Conservation (phyloP, 192 early-diverging fungal species). For the Umbelopsis isabellina region DNA sequence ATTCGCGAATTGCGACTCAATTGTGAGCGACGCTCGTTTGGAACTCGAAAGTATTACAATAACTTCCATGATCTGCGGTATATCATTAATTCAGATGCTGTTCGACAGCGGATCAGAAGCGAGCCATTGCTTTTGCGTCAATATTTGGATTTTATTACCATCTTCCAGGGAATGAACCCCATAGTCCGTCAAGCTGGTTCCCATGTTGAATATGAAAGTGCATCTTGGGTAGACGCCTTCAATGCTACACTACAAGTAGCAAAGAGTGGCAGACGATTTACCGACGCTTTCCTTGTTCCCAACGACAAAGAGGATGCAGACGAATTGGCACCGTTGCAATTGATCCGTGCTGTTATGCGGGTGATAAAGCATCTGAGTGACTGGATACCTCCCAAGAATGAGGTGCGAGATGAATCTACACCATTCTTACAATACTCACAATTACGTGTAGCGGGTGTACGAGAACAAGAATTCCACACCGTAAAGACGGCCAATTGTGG, state of each 20-base stretch:
- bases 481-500: conserved; percentile 41
- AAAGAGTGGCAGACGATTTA: conserved; percentile 76
- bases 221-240: conserved; percentile 91
- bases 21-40: conserved; percentile 69
- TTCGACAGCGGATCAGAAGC: conserved; percentile 63
- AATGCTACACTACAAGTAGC: conserved; percentile 82
- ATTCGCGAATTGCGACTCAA: conserved; percentile 52
- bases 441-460: conserved; percentile 11
- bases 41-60: conserved; percentile 75
- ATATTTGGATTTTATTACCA: conserved; percentile 77
- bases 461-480: conserved; percentile 34
- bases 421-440: conserved; percentile 14
- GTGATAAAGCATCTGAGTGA: conserved; percentile 58
- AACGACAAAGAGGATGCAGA: not conserved
- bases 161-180: conserved; percentile 96
- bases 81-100: conserved; percentile 58
- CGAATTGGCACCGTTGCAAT: not conserved
- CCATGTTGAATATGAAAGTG: conserved; percentile 93
- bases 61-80: conserved; percentile 88
- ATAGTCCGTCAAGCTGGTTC: conserved; percentile 70
- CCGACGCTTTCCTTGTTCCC: conserved; percentile 54
- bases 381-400: conserved; percentile 47
- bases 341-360: conserved; percentile 29
- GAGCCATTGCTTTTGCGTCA: conserved; percentile 62
- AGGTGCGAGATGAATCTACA: conserved; percentile 10